These are phyloP conservation scores for Plasmodium reichenowi DNA, from an alignment of 169 alveolate genomes.

Conservation along the genomic window DNA sequence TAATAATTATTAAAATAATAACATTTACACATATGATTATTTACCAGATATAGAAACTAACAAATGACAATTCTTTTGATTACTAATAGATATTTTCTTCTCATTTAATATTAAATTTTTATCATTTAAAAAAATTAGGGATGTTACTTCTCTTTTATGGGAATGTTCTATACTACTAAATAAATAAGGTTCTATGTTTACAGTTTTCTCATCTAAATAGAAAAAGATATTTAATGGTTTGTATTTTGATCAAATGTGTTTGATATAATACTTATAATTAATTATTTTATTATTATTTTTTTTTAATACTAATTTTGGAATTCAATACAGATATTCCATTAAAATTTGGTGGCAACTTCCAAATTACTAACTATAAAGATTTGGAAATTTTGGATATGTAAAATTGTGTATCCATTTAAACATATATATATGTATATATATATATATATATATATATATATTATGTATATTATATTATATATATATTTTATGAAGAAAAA, in stretches of 20 bases:
- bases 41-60: conserved; percentile 50
- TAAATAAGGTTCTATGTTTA: conserved; percentile 65
- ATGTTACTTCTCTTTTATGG: conserved; percentile 74
- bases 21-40: not conserved
- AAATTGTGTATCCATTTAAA: not conserved
- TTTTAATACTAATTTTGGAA: conserved; percentile 62
- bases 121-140: conserved; percentile 52
- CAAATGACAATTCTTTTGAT: conserved; percentile 56
- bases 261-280: not conserved
- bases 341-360: conserved; percentile 71
- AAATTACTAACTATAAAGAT: conserved; percentile 36
- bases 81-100: conserved; percentile 51
- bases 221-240: not conserved
- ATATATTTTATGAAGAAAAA: not conserved
- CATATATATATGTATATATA: not conserved
- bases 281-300: not conserved
- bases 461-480: too few relatives aligned
- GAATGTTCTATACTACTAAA: conserved; percentile 67
- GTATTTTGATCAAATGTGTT: not conserved
- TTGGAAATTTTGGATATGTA: not conserved
- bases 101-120: conserved; percentile 47
- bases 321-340: conserved; percentile 36
- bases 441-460: not conserved
- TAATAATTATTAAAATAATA: conserved; percentile 6
- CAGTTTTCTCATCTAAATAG: conserved; percentile 49